These are phyloP conservation scores for Xylariaceae sp. DNA, from an alignment of 2,329 filamentous ascomycete genomes.

Conservation along the genomic window DNA sequence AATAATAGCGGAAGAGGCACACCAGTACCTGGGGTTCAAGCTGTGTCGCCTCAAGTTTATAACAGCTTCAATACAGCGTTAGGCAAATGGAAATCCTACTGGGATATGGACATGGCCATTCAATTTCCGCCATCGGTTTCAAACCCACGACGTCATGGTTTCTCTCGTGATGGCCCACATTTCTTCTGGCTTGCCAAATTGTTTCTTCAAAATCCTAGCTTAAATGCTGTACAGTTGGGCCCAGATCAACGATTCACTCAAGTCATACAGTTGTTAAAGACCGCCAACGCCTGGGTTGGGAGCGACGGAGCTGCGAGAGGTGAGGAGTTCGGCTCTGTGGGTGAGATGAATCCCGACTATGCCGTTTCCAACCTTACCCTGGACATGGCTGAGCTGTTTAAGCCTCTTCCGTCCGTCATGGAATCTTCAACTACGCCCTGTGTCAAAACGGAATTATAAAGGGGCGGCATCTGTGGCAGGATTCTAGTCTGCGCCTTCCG, in stretches of 20 bases:
- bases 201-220: slow-evolving; percentile 64
- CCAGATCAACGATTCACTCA: slow-evolving; percentile 66
- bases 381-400: slow-evolving; percentile 75
- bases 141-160: slow-evolving; percentile 67
- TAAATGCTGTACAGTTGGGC: slow-evolving; percentile 58
- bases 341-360: slow-evolving; percentile 71
- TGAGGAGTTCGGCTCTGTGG: slow-evolving; percentile 71
- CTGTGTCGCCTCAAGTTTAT: slow-evolving; percentile 52
- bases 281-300: slow-evolving; percentile 64
- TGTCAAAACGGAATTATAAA: slow-evolving; percentile 49
- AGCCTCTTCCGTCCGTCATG: slow-evolving; percentile 58
- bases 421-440: slow-evolving; percentile 50
- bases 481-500: slow-evolving; percentile 25
- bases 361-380: slow-evolving; percentile 68
- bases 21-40: slow-evolving; percentile 48
- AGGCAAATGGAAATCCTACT: slow-evolving; percentile 74
- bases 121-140: slow-evolving; percentile 67
- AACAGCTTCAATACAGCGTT: slow-evolving; percentile 62
- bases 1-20: slow-evolving; percentile 54
- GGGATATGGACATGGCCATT: slow-evolving; percentile 71
- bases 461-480: slow-evolving; percentile 14
- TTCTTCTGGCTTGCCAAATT: slow-evolving; percentile 75
- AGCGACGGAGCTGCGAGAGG: slow-evolving; percentile 69
- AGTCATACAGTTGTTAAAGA: slow-evolving; percentile 65
- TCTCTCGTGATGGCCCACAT: slow-evolving; percentile 73